Conservation (phyloP, 345 rosid species). For the Gossypium arboreum region DNA sequence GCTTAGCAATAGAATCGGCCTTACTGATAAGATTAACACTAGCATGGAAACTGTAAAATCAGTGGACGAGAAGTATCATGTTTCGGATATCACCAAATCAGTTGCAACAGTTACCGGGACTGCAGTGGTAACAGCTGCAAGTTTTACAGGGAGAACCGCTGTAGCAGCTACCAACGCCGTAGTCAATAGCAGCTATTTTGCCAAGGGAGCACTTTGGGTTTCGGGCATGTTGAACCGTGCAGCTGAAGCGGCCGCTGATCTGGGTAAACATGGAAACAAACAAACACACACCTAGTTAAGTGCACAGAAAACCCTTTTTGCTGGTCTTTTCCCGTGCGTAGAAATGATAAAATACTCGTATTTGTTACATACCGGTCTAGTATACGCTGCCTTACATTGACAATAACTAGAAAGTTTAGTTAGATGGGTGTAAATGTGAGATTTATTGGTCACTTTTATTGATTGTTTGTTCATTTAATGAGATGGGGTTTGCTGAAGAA, state of each 20-base stretch:
- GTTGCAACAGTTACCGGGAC: conserved; percentile 66
- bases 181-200: conserved; percentile 69
- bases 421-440: conserved; percentile 5
- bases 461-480: neutral
- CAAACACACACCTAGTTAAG: conserved; percentile 16
- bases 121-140: conserved; percentile 63
- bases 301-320: neutral
- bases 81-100: conserved; percentile 59
- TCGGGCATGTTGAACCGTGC: conserved; percentile 59
- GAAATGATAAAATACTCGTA: conserved; percentile 4
- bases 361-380: conserved; percentile 10
- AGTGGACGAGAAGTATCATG: conserved; percentile 63
- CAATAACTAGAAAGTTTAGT: neutral
- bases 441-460: neutral
- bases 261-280: conserved; percentile 46
- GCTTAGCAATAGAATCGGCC: conserved; percentile 62
- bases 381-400: neutral
- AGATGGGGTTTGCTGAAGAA: neutral
- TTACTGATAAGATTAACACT: conserved; percentile 55
- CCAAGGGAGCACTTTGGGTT: conserved; percentile 83
- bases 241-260: conserved; percentile 65
- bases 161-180: conserved; percentile 60
- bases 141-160: conserved; percentile 55
- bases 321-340: neutral
- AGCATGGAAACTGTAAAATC: conserved; percentile 58